Evolutionary conservation across 306 rosid genomes (phyloP), one percentile per base, ranked within the genome.

Genomic region (Mucuna pruriens): DNA sequence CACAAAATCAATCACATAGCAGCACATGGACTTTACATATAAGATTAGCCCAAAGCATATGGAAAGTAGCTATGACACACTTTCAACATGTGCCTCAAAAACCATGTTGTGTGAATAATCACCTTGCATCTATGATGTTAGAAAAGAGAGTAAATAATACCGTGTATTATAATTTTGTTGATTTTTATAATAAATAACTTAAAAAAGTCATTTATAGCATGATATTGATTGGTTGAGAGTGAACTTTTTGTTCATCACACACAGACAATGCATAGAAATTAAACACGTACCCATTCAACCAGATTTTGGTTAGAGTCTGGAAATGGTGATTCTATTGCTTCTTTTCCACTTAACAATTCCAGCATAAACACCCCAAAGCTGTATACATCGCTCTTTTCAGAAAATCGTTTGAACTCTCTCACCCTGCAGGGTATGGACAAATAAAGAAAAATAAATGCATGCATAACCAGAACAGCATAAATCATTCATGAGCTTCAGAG

Each of bases 311-410:
- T 84, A 4, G 87, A 62, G 71, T 91, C 86, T 2, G 86, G 78
- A 63, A 75, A 70, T 5, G 92, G 82, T 38, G 85, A 67, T 38
- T 89, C 90, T 13, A 78, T 81, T 46, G 98, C 98, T 88, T 94
- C 87, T 75, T 65, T 82, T 23, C 98, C 97, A 39, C 97, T 91
- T 33, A 90, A 88, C 77, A 94, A 79, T 84, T 94, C 98, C 78
- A 94, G 75, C 55, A 94, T 90, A 77, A 94, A 94, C 48, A 91
- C 92, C 0, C 97, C 98, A 72, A 89, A 94, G 85, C 98, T 92
- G 84, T 92, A 94, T 11, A 85, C 90, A 55, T 94, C 98, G 25
- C 95, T 94, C 84, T 94, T 94, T 76, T 94, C 98, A 15, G 98
- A 94, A 89, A 87, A 94, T 69, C 77, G 85, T 84, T 95, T 83